Percentiles rank a stretch among this genome's conserved stretches.
These are phyloP conservation scores for Phytophthora palmivora DNA, from an alignment of 352 stramenopile genomes.

Conservation along the genomic window DNA sequence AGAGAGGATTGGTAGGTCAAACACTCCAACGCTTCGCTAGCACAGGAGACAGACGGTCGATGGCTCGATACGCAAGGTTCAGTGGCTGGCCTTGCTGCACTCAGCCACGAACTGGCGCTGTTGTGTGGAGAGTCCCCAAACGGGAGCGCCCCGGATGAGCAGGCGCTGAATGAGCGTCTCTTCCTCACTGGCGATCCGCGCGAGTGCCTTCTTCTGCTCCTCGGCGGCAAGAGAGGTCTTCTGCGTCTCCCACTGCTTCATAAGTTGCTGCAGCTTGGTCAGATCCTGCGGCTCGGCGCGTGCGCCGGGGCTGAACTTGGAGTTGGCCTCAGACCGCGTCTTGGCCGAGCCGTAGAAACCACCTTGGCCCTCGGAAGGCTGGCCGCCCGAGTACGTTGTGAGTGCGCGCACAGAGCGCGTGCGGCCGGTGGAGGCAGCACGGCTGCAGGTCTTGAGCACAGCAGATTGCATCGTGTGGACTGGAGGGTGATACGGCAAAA, in stretches of 20 bases:
- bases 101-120: slow-evolving; percentile 80
- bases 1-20: neutral
- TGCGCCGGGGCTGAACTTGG: slow-evolving; percentile 69
- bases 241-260: slow-evolving; percentile 61
- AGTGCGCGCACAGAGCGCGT: slow-evolving; percentile 28
- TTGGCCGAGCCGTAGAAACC: slow-evolving; percentile 92
- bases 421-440: slow-evolving; percentile 12
- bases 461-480: slow-evolving; percentile 29
- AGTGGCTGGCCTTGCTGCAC: slow-evolving; percentile 45
- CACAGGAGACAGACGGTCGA: slow-evolving; percentile 7
- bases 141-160: slow-evolving; percentile 73
- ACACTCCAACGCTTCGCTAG: slow-evolving; percentile 3
- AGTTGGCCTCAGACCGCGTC: slow-evolving; percentile 70
- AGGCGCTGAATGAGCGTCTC: slow-evolving; percentile 67
- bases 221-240: slow-evolving; percentile 45
- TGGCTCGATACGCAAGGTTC: slow-evolving; percentile 10
- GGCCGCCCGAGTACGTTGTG: slow-evolving; percentile 90
- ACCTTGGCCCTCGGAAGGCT: slow-evolving; percentile 89
- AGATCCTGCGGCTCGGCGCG: slow-evolving; percentile 73
- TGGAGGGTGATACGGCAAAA: slow-evolving; percentile 21
- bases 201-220: slow-evolving; percentile 50
- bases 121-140: slow-evolving; percentile 75
- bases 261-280: slow-evolving; percentile 61
- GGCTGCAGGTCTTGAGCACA: slow-evolving; percentile 30
- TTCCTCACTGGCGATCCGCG: slow-evolving; percentile 48